Conservation (phyloP, 2,329 filamentous ascomycete species). For the Colletotrichum falcatum region DNA sequence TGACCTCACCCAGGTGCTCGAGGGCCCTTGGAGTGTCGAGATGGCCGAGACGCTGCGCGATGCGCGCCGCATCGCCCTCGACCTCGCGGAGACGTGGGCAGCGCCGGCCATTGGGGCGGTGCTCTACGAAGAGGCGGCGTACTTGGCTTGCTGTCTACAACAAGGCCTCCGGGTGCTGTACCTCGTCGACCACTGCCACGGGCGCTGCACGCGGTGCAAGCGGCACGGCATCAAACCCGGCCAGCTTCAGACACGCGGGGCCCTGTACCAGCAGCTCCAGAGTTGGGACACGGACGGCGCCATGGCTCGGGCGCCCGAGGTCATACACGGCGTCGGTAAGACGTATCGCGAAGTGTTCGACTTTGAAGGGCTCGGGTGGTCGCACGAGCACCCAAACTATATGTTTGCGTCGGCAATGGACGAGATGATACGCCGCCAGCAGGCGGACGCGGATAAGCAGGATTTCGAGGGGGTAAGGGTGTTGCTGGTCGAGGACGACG, state of each 20-base stretch:
- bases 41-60: constrained; percentile 45
- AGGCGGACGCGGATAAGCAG: constrained; percentile 40
- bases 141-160: constrained; percentile 48
- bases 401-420: constrained; percentile 48
- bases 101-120: constrained; percentile 38
- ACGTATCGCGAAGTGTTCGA: constrained; percentile 50
- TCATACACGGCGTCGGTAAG: constrained; percentile 48
- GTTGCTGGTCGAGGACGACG: constrained; percentile 46
- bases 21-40: constrained; percentile 48
- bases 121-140: constrained; percentile 46
- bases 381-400: constrained; percentile 46
- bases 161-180: constrained; percentile 48
- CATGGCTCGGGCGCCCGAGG: constrained; percentile 43
- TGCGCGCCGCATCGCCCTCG: constrained; percentile 46
- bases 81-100: constrained; percentile 46
- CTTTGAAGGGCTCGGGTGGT: constrained; percentile 49
- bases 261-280: constrained; percentile 45
- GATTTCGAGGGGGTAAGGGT: constrained; percentile 46
- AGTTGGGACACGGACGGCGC: constrained; percentile 39
- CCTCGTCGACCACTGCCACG: constrained; percentile 47
- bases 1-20: constrained; percentile 42
- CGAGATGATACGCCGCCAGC: constrained; percentile 48
- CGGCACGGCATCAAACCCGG: constrained; percentile 29
- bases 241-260: constrained; percentile 41
- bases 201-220: constrained; percentile 44